Conservation (phyloP, 306 rosid genomes). For the Alnus glutinosa region DNA sequence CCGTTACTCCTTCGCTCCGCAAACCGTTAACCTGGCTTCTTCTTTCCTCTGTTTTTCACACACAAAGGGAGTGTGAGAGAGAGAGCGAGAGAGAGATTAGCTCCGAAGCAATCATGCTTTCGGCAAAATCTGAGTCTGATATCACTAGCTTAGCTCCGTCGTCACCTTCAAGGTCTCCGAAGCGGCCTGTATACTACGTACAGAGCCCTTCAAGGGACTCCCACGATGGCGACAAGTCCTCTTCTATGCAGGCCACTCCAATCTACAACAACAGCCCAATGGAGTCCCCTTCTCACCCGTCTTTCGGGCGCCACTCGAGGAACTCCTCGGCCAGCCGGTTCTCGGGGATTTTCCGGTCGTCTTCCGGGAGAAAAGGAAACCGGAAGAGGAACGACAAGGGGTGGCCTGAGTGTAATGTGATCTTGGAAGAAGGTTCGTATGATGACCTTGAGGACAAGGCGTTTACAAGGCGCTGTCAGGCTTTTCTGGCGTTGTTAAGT, state of each 20-base stretch:
- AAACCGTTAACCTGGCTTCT: not conserved
- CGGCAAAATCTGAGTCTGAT: constrained; percentile 88
- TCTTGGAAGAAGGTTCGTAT: constrained; percentile 85
- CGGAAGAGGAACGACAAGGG: constrained; percentile 84
- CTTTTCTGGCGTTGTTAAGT: constrained; percentile 57
- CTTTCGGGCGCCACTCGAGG: constrained; percentile 88
- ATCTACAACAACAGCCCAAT: constrained; percentile 84
- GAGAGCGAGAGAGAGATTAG: not conserved
- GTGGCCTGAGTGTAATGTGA: constrained; percentile 98
- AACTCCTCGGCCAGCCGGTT: constrained; percentile 86
- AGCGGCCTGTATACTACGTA: constrained; percentile 72
- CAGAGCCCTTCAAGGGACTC: constrained; percentile 97
- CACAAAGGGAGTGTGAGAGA: not conserved
- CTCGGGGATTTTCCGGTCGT: constrained; percentile 89
- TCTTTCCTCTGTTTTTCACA: constrained; percentile 4
- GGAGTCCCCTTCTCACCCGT: constrained; percentile 97
- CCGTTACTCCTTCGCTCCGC: constrained; percentile 18
- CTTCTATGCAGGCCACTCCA: constrained; percentile 87
- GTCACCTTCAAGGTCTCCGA: constrained; percentile 93
- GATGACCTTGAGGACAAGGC: constrained; percentile 62
- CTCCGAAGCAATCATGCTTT: constrained; percentile 37
- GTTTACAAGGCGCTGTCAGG: constrained; percentile 62
- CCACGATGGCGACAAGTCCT: constrained; percentile 90
- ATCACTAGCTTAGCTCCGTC: constrained; percentile 86
- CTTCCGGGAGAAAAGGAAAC: constrained; percentile 73